Base-by-base conservation (phyloP, 2,329 filamentous ascomycete species). In the Fusarium chaquense region DNA sequence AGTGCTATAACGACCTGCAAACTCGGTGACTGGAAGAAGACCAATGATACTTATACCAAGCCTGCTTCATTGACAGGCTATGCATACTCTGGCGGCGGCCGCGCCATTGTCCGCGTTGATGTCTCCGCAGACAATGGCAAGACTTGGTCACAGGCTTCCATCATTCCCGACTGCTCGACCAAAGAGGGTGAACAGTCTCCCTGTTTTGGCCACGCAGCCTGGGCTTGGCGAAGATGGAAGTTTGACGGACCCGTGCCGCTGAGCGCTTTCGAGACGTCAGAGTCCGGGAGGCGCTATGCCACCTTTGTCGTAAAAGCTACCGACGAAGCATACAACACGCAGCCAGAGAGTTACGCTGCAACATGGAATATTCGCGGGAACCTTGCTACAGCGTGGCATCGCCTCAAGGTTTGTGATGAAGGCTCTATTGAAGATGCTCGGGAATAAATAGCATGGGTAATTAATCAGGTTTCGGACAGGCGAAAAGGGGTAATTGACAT, bases 141-240 rank as follows among this genome's bases (percentile, higher is more conserved):
- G 58, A 87, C 84, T 3, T 92, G 90, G 90, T 84, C 86, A 56
- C 88, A 91, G 72, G 90, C 90, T 10, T 78, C 83, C 54, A 82
- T 91, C 26, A 76, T 89, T 3, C 83, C 86, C 54, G 86, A 88
- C 71, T 81, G 82, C 63, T 73, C 73, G 4, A 69, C 71, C 47
- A 73, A 72, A 3, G 68, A 76, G 24, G 76, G 69, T 13, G 53
- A 62, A 1, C 63, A 73, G 4, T 77, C 75, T 8, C 72, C 75
- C 6, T 77, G 77, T 56, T 71, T 81, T 32, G 85, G 83, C 1
- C 79, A 83, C 67, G 87, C 82, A 56, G 76, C 82, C 4, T 91
- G 89, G 89, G 82, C 86, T 5, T 91, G 89, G 89, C 87, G 84
- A 73, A 81, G 87, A 44, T 91, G 89, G 89, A 82, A 80, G n/a